phyloP scores from a whole-genome alignment of 306 rosid species.

The Medicago lupulina region DNA sequence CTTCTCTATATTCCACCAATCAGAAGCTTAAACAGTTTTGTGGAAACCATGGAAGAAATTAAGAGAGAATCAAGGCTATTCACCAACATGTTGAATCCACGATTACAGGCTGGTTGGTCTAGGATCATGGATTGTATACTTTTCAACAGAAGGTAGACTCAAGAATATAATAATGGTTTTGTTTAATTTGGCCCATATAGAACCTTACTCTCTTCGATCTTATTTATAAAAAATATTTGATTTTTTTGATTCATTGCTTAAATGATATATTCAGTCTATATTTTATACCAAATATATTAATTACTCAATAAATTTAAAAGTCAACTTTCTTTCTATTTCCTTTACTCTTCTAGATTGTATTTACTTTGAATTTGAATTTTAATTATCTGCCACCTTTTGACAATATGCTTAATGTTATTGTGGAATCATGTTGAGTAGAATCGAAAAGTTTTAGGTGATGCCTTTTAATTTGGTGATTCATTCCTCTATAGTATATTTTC shows the following conservation, averaged over 20 bases:
- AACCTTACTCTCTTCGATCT: background rate
- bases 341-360: background rate
- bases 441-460: background rate
- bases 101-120: slow-evolving; percentile 56
- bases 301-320: too few relatives aligned
- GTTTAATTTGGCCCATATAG: background rate
- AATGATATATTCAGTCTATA: too few relatives aligned
- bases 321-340: too few relatives aligned
- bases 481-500: background rate
- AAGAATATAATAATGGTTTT: background rate
- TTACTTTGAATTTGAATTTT: too few relatives aligned
- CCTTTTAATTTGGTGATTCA: background rate
- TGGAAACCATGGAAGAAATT: slow-evolving; percentile 66
- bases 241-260: too few relatives aligned
- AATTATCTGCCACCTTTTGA: too few relatives aligned
- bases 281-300: too few relatives aligned
- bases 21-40: slow-evolving; percentile 69
- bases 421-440: background rate
- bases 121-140: slow-evolving; percentile 62
- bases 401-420: background rate
- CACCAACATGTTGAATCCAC: slow-evolving; percentile 57
- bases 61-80: slow-evolving; percentile 53
- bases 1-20: slow-evolving; percentile 79
- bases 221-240: too few relatives aligned
- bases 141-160: slow-evolving; percentile 57